A percentile compares a stretch with the other conserved stretches of the same genome.
phyloP scores from a whole-genome alignment of 352 stramenopile genomes.

The Globisporangium emineosum region DNA sequence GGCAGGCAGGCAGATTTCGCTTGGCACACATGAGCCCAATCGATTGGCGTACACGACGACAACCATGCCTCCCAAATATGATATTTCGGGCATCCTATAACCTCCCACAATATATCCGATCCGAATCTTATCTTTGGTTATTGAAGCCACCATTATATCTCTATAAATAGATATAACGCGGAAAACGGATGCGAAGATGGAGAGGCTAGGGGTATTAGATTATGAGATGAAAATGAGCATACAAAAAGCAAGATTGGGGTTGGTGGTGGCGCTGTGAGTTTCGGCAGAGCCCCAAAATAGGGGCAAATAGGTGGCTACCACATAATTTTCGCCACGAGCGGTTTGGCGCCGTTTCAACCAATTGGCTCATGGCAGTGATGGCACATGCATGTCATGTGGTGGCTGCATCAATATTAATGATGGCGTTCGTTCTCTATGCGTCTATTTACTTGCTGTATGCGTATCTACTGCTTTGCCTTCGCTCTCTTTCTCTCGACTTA shows the following conservation, averaged over 20 bases:
- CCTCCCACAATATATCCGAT: not conserved
- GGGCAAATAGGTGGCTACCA: constrained; percentile 1
- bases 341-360: not conserved
- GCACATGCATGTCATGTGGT: too few species aligned
- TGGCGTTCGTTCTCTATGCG: constrained; percentile 9
- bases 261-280: constrained; percentile 15
- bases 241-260: constrained; percentile 24
- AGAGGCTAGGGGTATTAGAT: constrained; percentile 15
- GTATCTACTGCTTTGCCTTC: not conserved
- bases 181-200: not conserved
- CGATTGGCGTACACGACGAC: constrained; percentile 53
- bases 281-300: constrained; percentile 5
- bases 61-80: not conserved
- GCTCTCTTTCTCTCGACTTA: not conserved
- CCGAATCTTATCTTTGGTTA: constrained; percentile 1
- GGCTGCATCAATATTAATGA: not conserved
- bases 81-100: not conserved
- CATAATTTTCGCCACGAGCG: constrained; percentile 4
- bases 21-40: constrained; percentile 50
- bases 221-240: constrained; percentile 8
- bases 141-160: not conserved
- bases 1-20: constrained; percentile 24
- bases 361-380: not conserved
- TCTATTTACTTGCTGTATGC: constrained; percentile 8
- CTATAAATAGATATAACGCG: not conserved